A percentile compares a stretch with the other conserved stretches of the same genome.
phyloP scores from a whole-genome alignment of 2,329 filamentous ascomycete species.

The Triangularia setosa region DNA sequence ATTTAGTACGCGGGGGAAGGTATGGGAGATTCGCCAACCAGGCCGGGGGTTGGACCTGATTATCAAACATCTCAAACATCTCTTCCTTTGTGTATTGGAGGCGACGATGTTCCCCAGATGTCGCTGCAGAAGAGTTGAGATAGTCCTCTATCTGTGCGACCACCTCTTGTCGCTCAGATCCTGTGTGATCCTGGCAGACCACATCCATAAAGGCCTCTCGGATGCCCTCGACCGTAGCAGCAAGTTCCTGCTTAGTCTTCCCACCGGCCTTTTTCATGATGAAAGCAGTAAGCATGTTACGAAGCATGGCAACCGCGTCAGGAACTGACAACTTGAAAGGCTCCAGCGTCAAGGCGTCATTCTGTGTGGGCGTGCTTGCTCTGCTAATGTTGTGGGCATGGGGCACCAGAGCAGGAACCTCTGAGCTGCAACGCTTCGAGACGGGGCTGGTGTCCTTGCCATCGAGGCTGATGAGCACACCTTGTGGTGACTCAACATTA shows the following conservation, averaged over 20 bases:
- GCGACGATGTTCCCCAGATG: background rate
- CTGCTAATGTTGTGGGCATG: background rate
- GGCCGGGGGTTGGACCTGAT: background rate
- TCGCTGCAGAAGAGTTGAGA: background rate
- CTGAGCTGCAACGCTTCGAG: background rate
- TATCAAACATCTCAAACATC: background rate
- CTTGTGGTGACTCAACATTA: background rate
- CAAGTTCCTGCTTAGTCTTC: constrained; percentile 1
- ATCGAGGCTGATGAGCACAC: background rate
- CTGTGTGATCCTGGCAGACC: background rate
- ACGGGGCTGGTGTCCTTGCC: background rate
- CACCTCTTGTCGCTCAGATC: background rate
- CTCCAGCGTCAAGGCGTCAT: background rate
- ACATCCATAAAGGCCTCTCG: background rate
- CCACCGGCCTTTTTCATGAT: background rate
- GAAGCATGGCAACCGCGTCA: background rate
- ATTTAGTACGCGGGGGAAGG: too few species aligned
- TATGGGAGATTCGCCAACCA: constrained; percentile 2
- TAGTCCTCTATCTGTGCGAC: background rate
- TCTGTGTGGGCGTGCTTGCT: background rate
- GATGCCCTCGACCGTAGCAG: background rate
- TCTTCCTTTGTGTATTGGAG: constrained; percentile 11
- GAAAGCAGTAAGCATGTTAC: background rate
- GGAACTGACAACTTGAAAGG: background rate
- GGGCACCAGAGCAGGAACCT: background rate